Base-by-base conservation (phyloP, 1,284 basidiomycete genomes). In the Coniferiporia sulphurascens region DNA sequence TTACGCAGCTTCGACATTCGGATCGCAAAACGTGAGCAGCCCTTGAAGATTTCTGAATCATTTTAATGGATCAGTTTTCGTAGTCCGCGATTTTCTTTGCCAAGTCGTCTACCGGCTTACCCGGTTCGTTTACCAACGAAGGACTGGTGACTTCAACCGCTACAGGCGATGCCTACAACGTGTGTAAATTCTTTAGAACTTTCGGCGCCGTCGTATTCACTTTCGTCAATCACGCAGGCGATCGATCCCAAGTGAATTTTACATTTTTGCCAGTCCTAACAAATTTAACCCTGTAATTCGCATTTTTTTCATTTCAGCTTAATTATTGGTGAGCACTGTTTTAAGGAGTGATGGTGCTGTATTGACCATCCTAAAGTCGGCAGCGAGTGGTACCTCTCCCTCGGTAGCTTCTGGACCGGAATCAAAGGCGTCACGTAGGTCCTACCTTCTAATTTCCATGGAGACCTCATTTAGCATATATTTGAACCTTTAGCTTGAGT, bases 221-320 rank as follows among this genome's bases (percentile, higher is more conserved):
- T 48, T 12, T 8, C 52, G 22, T 34, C 34, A 57, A 1, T 41
- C 15, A 38, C 27, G 45, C 45, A 82, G 79, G 80, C 82, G 2
- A 82, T 83, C 62, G 81, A 83, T 67, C 81, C 83, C 35, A 80
- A 82, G 80, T 79, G 65, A 60, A 74, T 41, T 27, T 55, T 48
- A 27, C 8, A 38, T 53, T 13, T 32, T 49, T 15, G 22, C 45
- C 32, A 17, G 56, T 46, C 35, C 51, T 32, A 46, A n/a, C 38
- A 15, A 21, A 32, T 21, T 55, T 52, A 7, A 12, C 72, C 48
- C 60, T 66, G 60, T 17, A 27, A 48, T 50, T 27, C 19, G 52
- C 44, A 52, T 38, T 44, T 34, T 13, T 19, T 35, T n/a, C 13
- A 49, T n/a, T 17, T 49, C 22, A 57, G 49, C 22, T 41, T 60